Evolutionary conservation across 2,329 filamentous ascomycete genomes (phyloP).

Genomic region (Alternaria triticimaculans): DNA sequence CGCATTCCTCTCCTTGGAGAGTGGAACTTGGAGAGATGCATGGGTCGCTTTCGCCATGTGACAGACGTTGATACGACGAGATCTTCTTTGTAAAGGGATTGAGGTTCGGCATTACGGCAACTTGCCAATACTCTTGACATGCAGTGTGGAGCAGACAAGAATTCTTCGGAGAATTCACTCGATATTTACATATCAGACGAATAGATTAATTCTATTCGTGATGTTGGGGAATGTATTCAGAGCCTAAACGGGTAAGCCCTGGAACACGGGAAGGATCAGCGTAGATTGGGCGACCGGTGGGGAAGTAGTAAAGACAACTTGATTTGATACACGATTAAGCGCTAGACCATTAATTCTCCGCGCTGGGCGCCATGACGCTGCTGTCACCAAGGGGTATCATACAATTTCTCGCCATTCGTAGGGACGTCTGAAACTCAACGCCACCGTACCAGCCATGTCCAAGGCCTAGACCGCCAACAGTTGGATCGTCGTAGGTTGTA

Average conservation of each 20-base stretch:
- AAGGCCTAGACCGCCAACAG: not conserved
- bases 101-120: slow-evolving; percentile 2
- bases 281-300: not conserved
- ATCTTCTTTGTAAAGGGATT: slow-evolving; percentile 5
- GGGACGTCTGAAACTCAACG: not conserved
- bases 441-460: not conserved
- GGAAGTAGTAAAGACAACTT: not conserved
- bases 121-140: not conserved
- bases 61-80: slow-evolving; percentile 2
- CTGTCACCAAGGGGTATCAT: slow-evolving; percentile 3
- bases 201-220: not conserved
- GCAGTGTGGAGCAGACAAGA: not conserved
- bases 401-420: slow-evolving; percentile 2
- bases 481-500: not conserved
- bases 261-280: not conserved
- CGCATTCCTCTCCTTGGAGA: not conserved
- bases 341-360: not conserved
- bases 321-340: not conserved
- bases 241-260: slow-evolving; percentile 3
- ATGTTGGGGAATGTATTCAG: slow-evolving; percentile 5
- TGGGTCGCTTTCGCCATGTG: not conserved
- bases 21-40: not conserved
- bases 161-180: not conserved
- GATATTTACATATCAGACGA: not conserved
- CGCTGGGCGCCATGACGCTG: not conserved